phyloP scores from a whole-genome alignment of 257 asterid genomes.

The Scutellaria barbata region DNA sequence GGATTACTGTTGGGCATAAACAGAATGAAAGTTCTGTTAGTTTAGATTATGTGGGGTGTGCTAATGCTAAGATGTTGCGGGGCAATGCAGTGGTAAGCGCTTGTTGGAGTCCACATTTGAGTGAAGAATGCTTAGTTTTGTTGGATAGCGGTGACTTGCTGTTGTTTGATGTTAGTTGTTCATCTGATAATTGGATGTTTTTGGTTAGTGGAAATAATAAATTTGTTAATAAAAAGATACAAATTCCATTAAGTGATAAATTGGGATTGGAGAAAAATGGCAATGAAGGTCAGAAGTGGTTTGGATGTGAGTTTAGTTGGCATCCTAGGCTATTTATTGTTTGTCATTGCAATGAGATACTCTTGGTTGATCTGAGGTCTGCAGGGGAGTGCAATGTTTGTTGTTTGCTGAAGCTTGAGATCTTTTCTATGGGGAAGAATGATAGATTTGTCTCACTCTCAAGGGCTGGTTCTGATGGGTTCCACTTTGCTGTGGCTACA shows the following conservation, averaged over 20 bases:
- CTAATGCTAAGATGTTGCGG: slow-evolving; percentile 45
- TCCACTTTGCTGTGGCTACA: slow-evolving; percentile 58
- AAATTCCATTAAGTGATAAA: slow-evolving; percentile 47
- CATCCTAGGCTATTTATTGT: slow-evolving; percentile 68
- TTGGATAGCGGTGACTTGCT: slow-evolving; percentile 68
- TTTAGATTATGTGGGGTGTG: slow-evolving; percentile 58
- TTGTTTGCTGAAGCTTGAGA: slow-evolving; percentile 65
- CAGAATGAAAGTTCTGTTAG: slow-evolving; percentile 34
- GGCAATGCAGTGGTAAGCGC: slow-evolving; percentile 52
- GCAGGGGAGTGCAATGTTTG: slow-evolving; percentile 38
- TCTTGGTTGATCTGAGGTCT: slow-evolving; percentile 67
- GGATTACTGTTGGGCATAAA: slow-evolving; percentile 23
- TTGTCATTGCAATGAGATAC: slow-evolving; percentile 54
- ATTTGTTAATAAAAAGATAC: slow-evolving; percentile 39
- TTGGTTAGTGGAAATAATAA: slow-evolving; percentile 31
- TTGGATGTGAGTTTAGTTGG: slow-evolving; percentile 77
- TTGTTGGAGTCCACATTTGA: slow-evolving; percentile 87
- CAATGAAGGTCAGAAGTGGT: slow-evolving; percentile 46
- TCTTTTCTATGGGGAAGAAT: slow-evolving; percentile 41
- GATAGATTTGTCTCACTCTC: slow-evolving; percentile 68
- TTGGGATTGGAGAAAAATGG: slow-evolving; percentile 39
- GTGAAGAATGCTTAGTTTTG: slow-evolving; percentile 73
- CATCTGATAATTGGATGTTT: slow-evolving; percentile 18
- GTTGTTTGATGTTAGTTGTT: slow-evolving; percentile 63
- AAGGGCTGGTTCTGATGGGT: slow-evolving; percentile 56